These are phyloP conservation scores for Colletotrichum cordylinicola DNA, from an alignment of 2,329 filamentous ascomycete species.

Conservation along the genomic window DNA sequence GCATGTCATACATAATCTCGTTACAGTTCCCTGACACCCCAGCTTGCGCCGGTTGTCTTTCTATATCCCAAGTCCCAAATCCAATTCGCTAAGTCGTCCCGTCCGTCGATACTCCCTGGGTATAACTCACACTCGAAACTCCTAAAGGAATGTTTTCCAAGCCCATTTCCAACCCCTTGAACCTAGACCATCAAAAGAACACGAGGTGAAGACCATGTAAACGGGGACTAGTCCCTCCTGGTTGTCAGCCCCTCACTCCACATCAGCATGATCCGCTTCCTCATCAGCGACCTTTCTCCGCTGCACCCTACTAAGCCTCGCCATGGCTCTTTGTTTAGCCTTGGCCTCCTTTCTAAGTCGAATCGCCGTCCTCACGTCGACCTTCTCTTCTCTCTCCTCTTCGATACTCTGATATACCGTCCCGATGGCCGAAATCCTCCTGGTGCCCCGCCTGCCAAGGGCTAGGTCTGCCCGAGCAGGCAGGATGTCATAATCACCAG, in stretches of 20 bases:
- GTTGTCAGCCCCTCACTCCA: not conserved
- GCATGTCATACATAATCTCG: not conserved
- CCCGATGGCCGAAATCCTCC: conserved; percentile 21
- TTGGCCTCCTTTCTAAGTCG: conserved; percentile 37
- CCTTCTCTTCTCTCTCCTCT: conserved; percentile 24
- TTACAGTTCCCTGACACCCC: not conserved
- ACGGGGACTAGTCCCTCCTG: not conserved
- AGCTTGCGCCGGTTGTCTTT: not conserved
- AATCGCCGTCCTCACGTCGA: conserved; percentile 32
- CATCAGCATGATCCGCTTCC: not conserved
- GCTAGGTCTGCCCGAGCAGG: conserved; percentile 12
- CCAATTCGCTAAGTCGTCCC: not conserved
- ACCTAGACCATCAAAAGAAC: fast-evolving
- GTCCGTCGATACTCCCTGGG: not conserved
- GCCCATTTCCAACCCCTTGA: not conserved
- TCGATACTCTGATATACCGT: conserved; percentile 17
- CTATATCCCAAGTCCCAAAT: not conserved
- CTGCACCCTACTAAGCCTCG: not conserved
- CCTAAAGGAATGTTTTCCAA: not conserved
- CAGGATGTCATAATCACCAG: not conserved
- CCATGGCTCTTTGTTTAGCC: conserved; percentile 28
- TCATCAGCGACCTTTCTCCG: not conserved
- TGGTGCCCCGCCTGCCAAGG: conserved; percentile 8
- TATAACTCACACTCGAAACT: not conserved
- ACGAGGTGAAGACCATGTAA: not conserved